Evolutionary conservation across 495 filamentous ascomycete genomes (phyloP).

Genomic region (Aspergillus ostianus): DNA sequence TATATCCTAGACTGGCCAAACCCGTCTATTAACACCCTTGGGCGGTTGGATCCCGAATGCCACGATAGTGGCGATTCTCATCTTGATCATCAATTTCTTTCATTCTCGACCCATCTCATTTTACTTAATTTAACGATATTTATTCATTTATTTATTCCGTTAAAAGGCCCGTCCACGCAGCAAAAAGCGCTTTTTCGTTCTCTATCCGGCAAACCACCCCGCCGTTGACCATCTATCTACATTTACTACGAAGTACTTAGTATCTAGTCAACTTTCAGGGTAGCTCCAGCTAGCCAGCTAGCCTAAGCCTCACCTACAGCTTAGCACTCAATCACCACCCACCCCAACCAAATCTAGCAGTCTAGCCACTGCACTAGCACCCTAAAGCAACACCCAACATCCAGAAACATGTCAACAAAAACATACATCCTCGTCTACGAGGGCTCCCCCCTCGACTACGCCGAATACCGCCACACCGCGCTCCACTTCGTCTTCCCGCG

Average conservation of each 20-base stretch:
- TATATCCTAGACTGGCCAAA: not conserved
- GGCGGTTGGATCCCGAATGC: too few relatives aligned
- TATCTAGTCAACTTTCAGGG: too few relatives aligned
- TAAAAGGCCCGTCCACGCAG: not conserved
- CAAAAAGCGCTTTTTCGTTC: not conserved
- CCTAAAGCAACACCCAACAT: not conserved
- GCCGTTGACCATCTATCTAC: too few relatives aligned
- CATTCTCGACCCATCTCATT: not conserved
- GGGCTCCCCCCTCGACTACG: slow-evolving; percentile 31
- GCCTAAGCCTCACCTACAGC: too few relatives aligned
- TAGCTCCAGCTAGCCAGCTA: too few relatives aligned
- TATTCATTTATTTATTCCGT: not conserved
- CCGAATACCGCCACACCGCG: slow-evolving; percentile 34
- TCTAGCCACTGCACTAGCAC: not conserved
- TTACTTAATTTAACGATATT: not conserved
- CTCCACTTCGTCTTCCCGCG: slow-evolving; percentile 26
- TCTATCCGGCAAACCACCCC: too few relatives aligned
- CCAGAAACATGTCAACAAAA: slow-evolving; percentile 19
- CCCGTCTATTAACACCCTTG: not conserved
- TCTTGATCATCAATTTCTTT: too few relatives aligned
- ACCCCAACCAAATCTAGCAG: not conserved
- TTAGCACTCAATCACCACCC: not conserved
- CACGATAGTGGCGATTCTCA: not conserved
- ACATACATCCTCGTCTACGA: slow-evolving; percentile 28
- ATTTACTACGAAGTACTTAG: too few relatives aligned